Conservation (phyloP, 768 basidiomycete genomes). For the Naganishia vishniacii region DNA sequence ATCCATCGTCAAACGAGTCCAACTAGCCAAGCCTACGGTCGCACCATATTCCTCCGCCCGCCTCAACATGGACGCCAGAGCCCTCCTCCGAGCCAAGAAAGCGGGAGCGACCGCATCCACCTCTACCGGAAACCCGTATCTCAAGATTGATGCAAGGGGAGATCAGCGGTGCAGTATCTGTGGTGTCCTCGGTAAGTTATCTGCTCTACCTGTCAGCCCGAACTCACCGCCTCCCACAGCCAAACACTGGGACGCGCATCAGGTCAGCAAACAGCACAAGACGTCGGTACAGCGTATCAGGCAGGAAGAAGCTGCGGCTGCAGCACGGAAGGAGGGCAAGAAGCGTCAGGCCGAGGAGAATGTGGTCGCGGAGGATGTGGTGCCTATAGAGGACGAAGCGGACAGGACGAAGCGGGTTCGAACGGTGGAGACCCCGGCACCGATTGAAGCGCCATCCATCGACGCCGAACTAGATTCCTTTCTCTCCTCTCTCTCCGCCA, state of each 20-base stretch:
- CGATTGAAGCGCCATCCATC: neutral
- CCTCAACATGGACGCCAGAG: slow-evolving; percentile 24
- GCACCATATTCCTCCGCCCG: too few relatives aligned
- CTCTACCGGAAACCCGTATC: slow-evolving; percentile 9
- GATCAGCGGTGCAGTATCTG: slow-evolving; percentile 25
- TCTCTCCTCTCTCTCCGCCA: slow-evolving; percentile 18
- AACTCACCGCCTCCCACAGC: slow-evolving; percentile 3
- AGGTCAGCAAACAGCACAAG: slow-evolving; percentile 24
- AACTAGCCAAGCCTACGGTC: too few relatives aligned
- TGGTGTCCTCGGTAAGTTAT: slow-evolving; percentile 19
- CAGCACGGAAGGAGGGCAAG: slow-evolving; percentile 16
- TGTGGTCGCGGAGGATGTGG: neutral
- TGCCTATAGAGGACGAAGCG: neutral
- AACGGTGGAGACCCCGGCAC: neutral
- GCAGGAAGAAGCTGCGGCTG: slow-evolving; percentile 20
- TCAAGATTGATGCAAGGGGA: slow-evolving; percentile 9
- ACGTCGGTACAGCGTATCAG: slow-evolving; percentile 22
- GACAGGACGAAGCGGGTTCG: neutral
- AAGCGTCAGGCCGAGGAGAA: slow-evolving; percentile 17
- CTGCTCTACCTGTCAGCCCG: too few relatives aligned
- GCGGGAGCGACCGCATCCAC: slow-evolving; percentile 12
- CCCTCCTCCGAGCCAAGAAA: slow-evolving; percentile 25
- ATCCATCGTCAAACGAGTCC: too few relatives aligned
- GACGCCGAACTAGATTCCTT: slow-evolving; percentile 27
- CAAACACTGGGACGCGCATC: slow-evolving; percentile 25